Conservation (phyloP, 441 rosid species). For the Erysimum pusillum region DNA sequence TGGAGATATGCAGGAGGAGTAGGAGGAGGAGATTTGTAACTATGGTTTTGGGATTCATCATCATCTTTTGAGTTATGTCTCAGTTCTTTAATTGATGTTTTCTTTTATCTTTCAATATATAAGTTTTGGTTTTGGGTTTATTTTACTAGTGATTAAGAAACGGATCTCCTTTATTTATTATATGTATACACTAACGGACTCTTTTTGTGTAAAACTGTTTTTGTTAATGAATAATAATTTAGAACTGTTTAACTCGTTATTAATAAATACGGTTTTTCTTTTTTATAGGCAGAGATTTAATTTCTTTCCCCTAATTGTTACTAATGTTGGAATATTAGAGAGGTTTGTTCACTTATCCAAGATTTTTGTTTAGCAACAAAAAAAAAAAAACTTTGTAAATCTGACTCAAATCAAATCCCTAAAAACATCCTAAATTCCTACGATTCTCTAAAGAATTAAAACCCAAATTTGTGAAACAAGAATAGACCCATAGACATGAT, state of each 20-base stretch:
- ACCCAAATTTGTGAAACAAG: no score
- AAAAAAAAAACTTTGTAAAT: no score
- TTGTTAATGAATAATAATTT: background rate
- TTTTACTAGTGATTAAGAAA: constrained; percentile 19
- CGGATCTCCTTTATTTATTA: constrained; percentile 13
- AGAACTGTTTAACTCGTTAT: background rate
- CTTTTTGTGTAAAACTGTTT: background rate
- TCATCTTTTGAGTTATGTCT: constrained; percentile 13
- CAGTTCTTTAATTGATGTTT: background rate
- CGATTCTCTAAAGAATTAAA: no score
- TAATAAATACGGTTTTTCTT: background rate
- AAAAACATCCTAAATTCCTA: no score
- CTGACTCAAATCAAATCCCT: no score
- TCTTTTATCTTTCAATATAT: background rate
- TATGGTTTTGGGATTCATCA: constrained; percentile 32
- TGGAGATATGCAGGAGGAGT: constrained; percentile 20
- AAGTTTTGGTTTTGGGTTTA: background rate
- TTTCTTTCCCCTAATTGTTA: no score
- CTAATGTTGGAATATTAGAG: no score
- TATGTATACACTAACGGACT: constrained; percentile 7
- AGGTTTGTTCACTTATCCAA: no score
- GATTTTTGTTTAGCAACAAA: no score
- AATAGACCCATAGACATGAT: no score
- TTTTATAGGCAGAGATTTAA: no score
- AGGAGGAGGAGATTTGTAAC: constrained; percentile 28